Evolutionary conservation across 129 eudicot genomes (phyloP).

Genomic region (Solidago caesia): DNA sequence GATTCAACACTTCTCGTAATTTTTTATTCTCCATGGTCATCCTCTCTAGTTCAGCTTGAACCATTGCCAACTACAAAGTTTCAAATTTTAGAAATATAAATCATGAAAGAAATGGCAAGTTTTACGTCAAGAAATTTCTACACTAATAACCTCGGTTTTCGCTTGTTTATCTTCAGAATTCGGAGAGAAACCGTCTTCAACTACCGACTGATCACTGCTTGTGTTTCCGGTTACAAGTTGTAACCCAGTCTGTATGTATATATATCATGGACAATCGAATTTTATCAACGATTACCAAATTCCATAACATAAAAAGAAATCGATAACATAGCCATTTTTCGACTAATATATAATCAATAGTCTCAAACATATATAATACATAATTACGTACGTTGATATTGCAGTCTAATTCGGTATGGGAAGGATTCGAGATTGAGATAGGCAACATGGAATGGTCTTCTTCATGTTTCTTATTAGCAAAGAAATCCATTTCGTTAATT

Average conservation of each 20-base stretch:
- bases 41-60: constrained; percentile 51
- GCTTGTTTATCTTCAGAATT: constrained; percentile 54
- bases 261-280: neutral
- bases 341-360: neutral
- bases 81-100: neutral
- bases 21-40: constrained; percentile 52
- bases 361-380: neutral
- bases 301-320: too few relatives aligned
- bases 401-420: constrained; percentile 33
- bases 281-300: too few relatives aligned
- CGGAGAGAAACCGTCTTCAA: constrained; percentile 56
- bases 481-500: constrained; percentile 67
- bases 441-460: constrained; percentile 24
- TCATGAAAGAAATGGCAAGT: neutral
- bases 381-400: constrained; percentile 51
- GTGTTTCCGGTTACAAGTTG: constrained; percentile 59
- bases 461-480: constrained; percentile 37
- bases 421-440: constrained; percentile 22
- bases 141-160: constrained; percentile 48
- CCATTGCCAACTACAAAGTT: constrained; percentile 42
- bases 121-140: neutral
- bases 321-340: too few relatives aligned
- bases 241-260: constrained; percentile 52
- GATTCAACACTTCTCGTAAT: constrained; percentile 46
- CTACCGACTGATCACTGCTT: constrained; percentile 60